Percentiles rank a stretch among this genome's conserved stretches.
Evolutionary conservation across 139 green algal species (phyloP).

Genomic region (Zygnema circumcarinatum): DNA sequence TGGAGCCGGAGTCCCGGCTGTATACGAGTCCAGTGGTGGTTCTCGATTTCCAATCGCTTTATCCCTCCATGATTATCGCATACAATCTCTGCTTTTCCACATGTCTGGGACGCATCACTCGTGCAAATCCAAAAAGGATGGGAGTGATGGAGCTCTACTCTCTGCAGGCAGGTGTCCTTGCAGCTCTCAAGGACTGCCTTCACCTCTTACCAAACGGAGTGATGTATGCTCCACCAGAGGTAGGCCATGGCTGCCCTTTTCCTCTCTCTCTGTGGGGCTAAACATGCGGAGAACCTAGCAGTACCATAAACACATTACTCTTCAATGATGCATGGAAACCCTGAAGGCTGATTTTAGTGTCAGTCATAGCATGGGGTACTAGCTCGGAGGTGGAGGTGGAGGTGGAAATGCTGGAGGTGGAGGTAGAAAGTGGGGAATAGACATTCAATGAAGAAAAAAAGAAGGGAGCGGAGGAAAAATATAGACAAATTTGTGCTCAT

Average conservation of each 20-base stretch:
- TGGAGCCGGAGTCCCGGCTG: conserved; percentile 89
- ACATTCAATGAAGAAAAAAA: no score
- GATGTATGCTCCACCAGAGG: conserved; percentile 73
- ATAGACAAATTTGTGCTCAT: no score
- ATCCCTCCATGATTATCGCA: conserved; percentile 95
- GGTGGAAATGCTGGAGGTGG: no score
- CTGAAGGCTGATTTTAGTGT: no score
- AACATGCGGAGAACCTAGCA: no score
- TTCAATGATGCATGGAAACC: no score
- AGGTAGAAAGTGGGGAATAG: no score
- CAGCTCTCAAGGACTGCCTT: conserved; percentile 33
- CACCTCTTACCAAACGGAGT: conserved; percentile 85
- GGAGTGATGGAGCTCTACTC: conserved; percentile 39
- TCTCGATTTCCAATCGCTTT: conserved; percentile 97
- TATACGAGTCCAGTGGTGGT: conserved; percentile 86
- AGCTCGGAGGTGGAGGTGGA: no score
- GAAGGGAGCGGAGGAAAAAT: no score
- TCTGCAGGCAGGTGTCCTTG: conserved; percentile 35
- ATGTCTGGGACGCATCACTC: conserved; percentile 74
- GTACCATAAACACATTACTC: no score
- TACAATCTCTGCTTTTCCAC: conserved; percentile 99
- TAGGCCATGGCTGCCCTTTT: background rate
- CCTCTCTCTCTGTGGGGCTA: background rate
- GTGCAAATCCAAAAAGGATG: conserved; percentile 38
- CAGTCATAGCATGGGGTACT: no score